Evolutionary conservation across 352 stramenopile species (phyloP), one percentile per base, ranked within the genome.

Genomic region (Pythium dissimile): DNA sequence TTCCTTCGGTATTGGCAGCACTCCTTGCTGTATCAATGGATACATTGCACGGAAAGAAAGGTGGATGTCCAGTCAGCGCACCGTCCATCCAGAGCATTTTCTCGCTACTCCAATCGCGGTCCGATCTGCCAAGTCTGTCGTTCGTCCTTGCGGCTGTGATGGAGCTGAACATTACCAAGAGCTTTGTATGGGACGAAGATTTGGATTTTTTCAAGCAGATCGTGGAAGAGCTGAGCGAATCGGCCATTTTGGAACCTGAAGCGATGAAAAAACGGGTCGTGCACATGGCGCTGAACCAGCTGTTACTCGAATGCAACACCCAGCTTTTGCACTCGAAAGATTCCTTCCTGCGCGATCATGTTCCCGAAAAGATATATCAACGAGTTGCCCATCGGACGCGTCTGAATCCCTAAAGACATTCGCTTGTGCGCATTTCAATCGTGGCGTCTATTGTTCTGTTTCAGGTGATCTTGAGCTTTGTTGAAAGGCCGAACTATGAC

Each of bases 301-400:
- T 85, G 9, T 43, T 87, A 9, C 67, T 85, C 23, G 72, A 85
- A 52, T 77, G 72, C 44, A 64, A 81, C 41, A 28, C 28, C 11
- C 23, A 30, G 0, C 54, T 80, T 1, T 44, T 84, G 0, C 15
- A 34, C 23, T 3, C 11, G 1, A 54, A 61, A 27, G 30, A 3
- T 0, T 3, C 37, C 0, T 35, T 44, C 8, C 24, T 64, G 10
- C 21, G n/a, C n/a, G 18, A 64, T 7, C 39, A 31, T 12, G 28
- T 64, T 27, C 56, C 56, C 6, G 18, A 48, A 3, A 21, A 32
- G 1, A 42, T 35, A 1, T 59, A 38, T 20, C 15, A 4, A 1
- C n/a, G 54, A 9, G 48, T 44, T 2, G 13, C 13, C 16, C 21
- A 57, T 15, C 47, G 56, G 1, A 42, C 13, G 20, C 26, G 10